These are phyloP conservation scores for Monilinia fructicola DNA, from an alignment of 2,329 filamentous ascomycete genomes.

Conservation along the genomic window DNA sequence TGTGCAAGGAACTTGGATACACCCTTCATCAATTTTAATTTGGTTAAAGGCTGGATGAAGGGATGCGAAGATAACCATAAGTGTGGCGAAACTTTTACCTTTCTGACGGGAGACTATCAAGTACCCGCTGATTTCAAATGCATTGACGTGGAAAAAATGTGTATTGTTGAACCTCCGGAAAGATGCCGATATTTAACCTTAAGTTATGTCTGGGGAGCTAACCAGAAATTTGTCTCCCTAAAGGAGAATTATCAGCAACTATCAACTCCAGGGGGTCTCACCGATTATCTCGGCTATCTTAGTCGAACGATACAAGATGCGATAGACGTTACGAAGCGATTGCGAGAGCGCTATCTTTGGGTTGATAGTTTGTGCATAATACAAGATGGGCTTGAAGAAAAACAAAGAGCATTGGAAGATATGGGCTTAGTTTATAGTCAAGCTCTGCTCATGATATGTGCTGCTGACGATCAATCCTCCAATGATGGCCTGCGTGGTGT, in stretches of 20 bases:
- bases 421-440: slow-evolving; percentile 19
- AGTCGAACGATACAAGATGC: slow-evolving; percentile 13
- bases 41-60: background rate
- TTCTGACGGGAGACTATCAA: slow-evolving; percentile 5
- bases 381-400: slow-evolving; percentile 17
- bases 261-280: background rate
- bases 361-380: slow-evolving; percentile 22
- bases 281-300: background rate
- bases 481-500: slow-evolving; percentile 4
- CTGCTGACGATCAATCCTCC: slow-evolving; percentile 4
- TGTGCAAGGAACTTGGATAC: background rate
- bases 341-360: slow-evolving; percentile 16
- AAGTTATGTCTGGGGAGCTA: slow-evolving; percentile 11
- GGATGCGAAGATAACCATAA: background rate
- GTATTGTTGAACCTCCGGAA: slow-evolving; percentile 6
- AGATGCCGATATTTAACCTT: slow-evolving; percentile 8
- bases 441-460: slow-evolving; percentile 17
- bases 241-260: background rate
- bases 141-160: slow-evolving; percentile 14
- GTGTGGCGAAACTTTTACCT: slow-evolving; percentile 1
- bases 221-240: background rate
- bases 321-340: slow-evolving; percentile 8
- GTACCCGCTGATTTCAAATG: background rate
- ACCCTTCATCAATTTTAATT: background rate
- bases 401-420: slow-evolving; percentile 10